These are phyloP conservation scores for Phytophthora citrophthora DNA, from an alignment of 352 stramenopile species.

Conservation along the genomic window DNA sequence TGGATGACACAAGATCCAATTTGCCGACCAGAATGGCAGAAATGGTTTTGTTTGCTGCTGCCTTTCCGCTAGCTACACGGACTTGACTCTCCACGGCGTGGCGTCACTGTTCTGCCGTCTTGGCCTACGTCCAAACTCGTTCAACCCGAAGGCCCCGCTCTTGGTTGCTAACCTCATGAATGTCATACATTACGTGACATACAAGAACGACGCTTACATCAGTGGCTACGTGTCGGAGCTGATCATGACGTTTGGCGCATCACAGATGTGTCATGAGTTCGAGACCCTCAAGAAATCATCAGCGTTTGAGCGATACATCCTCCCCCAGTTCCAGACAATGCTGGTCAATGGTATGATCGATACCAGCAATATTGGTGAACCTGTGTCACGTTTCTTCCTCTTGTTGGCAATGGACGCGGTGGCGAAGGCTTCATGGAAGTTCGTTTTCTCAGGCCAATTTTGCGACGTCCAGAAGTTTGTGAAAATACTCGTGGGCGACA, in stretches of 20 bases:
- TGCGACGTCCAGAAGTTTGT: slow-evolving; percentile 3
- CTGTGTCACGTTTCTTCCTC: not conserved
- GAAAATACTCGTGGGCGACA: not conserved
- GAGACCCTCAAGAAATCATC: not conserved
- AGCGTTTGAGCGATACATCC: not conserved
- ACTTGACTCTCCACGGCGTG: slow-evolving; percentile 21
- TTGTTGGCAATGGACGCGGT: slow-evolving; percentile 8
- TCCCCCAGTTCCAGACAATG: slow-evolving; percentile 2
- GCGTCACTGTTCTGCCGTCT: slow-evolving; percentile 15
- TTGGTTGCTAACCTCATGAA: too few relatives aligned
- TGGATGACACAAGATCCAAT: not conserved
- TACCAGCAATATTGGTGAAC: slow-evolving; percentile 2
- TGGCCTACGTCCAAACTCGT: too few relatives aligned
- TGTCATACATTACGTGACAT: too few relatives aligned
- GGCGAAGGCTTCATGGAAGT: not conserved
- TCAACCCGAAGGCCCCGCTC: too few relatives aligned
- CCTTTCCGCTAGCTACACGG: not conserved
- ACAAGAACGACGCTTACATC: too few relatives aligned
- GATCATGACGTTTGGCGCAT: not conserved
- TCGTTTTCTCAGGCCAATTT: not conserved
- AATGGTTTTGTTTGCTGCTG: not conserved
- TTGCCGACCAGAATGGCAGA: not conserved
- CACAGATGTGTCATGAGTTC: not conserved
- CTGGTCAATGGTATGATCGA: slow-evolving; percentile 2
- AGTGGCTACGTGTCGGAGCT: not conserved